A percentile compares a stretch with the other conserved stretches of the same genome.
Conservation (phyloP, 1,284 basidiomycete species). For the Fomitopsis betulina region DNA sequence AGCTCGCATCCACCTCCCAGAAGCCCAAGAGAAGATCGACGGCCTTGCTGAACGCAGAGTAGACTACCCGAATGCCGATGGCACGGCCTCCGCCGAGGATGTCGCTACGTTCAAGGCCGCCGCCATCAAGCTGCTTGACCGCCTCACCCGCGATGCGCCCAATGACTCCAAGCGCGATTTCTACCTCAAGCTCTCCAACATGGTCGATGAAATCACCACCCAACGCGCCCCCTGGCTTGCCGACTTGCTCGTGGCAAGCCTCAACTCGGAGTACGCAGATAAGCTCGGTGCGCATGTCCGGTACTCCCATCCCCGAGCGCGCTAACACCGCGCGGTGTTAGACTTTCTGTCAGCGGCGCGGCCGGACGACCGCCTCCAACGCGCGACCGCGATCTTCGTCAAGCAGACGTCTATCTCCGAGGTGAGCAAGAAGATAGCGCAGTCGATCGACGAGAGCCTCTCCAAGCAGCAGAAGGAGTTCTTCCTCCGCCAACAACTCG, state of each 20-base stretch:
- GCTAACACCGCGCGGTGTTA: conserved; percentile 18
- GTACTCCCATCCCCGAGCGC: neutral
- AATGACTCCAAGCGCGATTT: conserved; percentile 54
- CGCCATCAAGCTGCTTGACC: conserved; percentile 60
- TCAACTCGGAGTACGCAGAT: conserved; percentile 62
- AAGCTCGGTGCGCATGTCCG: conserved; percentile 51
- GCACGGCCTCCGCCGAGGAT: conserved; percentile 45
- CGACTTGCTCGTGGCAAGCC: conserved; percentile 62
- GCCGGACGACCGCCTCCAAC: conserved; percentile 53
- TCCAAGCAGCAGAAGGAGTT: conserved; percentile 82
- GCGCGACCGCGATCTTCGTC: conserved; percentile 62
- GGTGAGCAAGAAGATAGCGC: conserved; percentile 71
- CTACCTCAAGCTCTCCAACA: conserved; percentile 57
- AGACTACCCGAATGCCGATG: conserved; percentile 43
- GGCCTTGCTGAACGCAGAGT: conserved; percentile 40
- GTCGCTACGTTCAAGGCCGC: conserved; percentile 64
- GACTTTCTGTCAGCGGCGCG: conserved; percentile 57
- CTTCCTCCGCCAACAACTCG: conserved; percentile 82
- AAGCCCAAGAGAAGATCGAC: conserved; percentile 27
- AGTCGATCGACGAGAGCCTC: conserved; percentile 72
- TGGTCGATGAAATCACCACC: conserved; percentile 60
- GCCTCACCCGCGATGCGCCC: conserved; percentile 55
- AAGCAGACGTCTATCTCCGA: conserved; percentile 74
- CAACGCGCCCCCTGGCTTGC: conserved; percentile 65
- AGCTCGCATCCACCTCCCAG: conserved; percentile 44